Conservation (phyloP, 1,284 basidiomycete species). For the Apiotrichum gamsii region DNA sequence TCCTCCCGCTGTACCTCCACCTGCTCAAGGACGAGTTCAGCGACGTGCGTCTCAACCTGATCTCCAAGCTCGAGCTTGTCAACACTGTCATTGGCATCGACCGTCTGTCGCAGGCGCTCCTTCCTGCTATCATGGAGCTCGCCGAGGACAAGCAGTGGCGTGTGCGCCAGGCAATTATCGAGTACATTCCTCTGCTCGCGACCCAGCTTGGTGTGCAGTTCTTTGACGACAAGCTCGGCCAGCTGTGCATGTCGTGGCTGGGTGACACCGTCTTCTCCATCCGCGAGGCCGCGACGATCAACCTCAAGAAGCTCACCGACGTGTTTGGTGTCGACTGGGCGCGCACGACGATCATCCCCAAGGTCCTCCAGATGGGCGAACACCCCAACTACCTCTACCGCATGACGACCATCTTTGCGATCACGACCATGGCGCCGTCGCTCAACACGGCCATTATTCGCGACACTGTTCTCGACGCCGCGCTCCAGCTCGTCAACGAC, state of each 20-base stretch:
- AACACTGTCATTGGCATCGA: conserved; percentile 98
- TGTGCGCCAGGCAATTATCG: conserved; percentile 98
- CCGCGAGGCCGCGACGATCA: conserved; percentile 93
- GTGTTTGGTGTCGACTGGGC: conserved; percentile 99
- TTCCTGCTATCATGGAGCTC: conserved; percentile 95
- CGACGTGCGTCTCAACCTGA: conserved; percentile 95
- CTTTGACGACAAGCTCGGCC: conserved; percentile 96
- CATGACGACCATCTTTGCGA: conserved; percentile 99
- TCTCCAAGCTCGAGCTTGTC: conserved; percentile 96
- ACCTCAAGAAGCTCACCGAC: conserved; percentile 94
- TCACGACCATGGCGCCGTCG: conserved; percentile 96
- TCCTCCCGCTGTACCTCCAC: conserved; percentile 94
- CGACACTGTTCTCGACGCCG: conserved; percentile 76
- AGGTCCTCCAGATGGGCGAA: conserved; percentile 94
- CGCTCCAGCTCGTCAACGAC: conserved; percentile 78
- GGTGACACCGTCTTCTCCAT: conserved; percentile 99
- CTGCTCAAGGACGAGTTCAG: conserved; percentile 98
- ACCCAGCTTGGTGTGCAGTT: conserved; percentile 94
- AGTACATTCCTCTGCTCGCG: conserved; percentile 94
- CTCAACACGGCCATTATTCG: conserved; percentile 78
- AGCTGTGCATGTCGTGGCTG: conserved; percentile 98
- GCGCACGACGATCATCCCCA: conserved; percentile 86
- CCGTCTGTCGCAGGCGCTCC: conserved; percentile 85
- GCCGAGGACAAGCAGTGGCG: conserved; percentile 99
- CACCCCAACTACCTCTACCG: conserved; percentile 97